These are phyloP conservation scores for Alternaria conjuncta DNA, from an alignment of 2,329 filamentous ascomycete genomes.

Conservation along the genomic window DNA sequence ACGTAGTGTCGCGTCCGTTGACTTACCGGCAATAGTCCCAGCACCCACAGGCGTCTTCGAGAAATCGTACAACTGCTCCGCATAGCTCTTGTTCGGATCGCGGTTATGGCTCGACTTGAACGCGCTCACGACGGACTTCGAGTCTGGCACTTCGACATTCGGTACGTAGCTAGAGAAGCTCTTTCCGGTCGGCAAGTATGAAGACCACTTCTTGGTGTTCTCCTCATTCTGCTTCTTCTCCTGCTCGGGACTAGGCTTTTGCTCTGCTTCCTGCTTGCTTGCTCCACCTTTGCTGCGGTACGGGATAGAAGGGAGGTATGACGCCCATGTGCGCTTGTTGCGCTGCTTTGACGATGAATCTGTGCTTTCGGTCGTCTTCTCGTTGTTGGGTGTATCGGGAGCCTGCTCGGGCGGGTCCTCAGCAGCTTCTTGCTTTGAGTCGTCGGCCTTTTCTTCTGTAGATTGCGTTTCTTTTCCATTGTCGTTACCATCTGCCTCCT, in stretches of 20 bases:
- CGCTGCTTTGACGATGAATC: conserved; percentile 19
- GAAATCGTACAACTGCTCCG: conserved; percentile 58
- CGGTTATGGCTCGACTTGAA: conserved; percentile 54
- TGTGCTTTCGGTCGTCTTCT: conserved; percentile 18
- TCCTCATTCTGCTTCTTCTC: conserved; percentile 45
- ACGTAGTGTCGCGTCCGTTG: not conserved
- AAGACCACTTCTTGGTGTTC: conserved; percentile 52
- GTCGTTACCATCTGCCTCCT: conserved; percentile 9
- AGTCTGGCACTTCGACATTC: conserved; percentile 42
- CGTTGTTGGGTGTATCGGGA: conserved; percentile 27
- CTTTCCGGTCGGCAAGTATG: conserved; percentile 56
- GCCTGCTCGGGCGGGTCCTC: conserved; percentile 41
- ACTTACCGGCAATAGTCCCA: conserved; percentile 51
- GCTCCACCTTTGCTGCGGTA: conserved; percentile 38
- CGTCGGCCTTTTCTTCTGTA: conserved; percentile 12
- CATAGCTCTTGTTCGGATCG: conserved; percentile 57
- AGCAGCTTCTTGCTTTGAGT: conserved; percentile 19
- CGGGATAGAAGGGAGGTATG: conserved; percentile 49
- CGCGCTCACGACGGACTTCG: conserved; percentile 52
- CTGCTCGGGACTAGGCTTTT: conserved; percentile 33
- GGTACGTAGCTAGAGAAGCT: conserved; percentile 58
- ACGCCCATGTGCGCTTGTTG: conserved; percentile 46
- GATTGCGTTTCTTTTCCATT: conserved; percentile 5
- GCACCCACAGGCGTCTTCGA: conserved; percentile 59
- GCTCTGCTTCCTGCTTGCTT: conserved; percentile 21